Evolutionary conservation across 495 filamentous ascomycete species (phyloP).

Genomic region (Podospora appendiculata): DNA sequence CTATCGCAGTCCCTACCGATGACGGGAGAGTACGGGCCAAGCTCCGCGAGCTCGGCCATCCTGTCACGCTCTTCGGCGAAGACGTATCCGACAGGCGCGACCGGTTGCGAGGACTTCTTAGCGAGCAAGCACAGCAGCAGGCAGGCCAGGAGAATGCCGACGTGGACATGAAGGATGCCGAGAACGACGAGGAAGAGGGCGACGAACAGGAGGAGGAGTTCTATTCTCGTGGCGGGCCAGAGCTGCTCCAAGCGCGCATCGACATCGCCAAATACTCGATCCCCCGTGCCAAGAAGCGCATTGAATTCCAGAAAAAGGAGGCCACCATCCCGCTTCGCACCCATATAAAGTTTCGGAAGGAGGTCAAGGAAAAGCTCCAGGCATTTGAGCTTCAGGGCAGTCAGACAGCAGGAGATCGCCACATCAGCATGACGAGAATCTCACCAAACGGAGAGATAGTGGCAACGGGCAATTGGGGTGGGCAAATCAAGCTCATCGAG

Average conservation of each 20-base stretch:
- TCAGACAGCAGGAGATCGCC: constrained; percentile 84
- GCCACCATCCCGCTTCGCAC: constrained; percentile 74
- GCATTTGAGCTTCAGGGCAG: constrained; percentile 86
- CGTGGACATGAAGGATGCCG: constrained; percentile 54
- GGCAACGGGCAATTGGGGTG: constrained; percentile 87
- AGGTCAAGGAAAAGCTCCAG: constrained; percentile 74
- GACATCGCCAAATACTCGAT: constrained; percentile 81
- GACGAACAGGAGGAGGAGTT: constrained; percentile 89
- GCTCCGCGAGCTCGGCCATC: constrained; percentile 79
- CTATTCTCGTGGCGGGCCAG: constrained; percentile 73
- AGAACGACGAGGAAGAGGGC: constrained; percentile 56
- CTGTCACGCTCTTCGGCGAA: constrained; percentile 93
- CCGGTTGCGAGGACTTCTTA: constrained; percentile 73
- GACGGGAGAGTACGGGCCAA: constrained; percentile 77
- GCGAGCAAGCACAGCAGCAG: constrained; percentile 52
- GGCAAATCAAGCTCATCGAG: constrained; percentile 75
- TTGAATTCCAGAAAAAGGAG: constrained; percentile 70
- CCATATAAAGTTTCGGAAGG: constrained; percentile 84
- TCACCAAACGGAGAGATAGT: constrained; percentile 77
- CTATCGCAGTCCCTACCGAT: constrained; percentile 91
- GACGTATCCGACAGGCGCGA: constrained; percentile 81
- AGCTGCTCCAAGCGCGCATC: constrained; percentile 68
- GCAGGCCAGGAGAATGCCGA: constrained; percentile 46
- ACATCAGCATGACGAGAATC: constrained; percentile 84
- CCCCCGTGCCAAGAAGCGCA: constrained; percentile 67